Percentiles rank a stretch among this genome's conserved stretches.
Conservation (phyloP, 768 basidiomycete genomes). For the Pisolithus sp. region DNA sequence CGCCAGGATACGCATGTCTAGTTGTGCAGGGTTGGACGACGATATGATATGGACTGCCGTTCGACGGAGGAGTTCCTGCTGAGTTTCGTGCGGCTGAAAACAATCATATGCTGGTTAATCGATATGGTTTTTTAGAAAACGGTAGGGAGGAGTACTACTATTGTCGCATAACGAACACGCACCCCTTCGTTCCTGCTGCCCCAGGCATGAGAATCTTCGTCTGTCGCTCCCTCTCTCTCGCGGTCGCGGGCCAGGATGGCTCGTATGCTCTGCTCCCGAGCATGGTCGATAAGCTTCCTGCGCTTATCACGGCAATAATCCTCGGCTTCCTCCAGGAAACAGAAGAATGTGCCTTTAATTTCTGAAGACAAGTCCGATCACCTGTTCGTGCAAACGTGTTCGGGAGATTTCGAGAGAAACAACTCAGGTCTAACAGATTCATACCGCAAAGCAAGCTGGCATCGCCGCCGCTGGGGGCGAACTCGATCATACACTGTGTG, state of each 20-base stretch:
- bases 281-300: conserved; percentile 44
- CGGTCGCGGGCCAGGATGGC: conserved; percentile 34
- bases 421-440: neutral
- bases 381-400: conserved; percentile 26
- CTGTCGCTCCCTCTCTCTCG: conserved; percentile 34
- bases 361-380: conserved; percentile 88
- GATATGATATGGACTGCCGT: conserved; percentile 64
- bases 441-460: neutral
- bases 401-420: too few relatives aligned
- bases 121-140: too few relatives aligned
- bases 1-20: conserved; percentile 85
- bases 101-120: too few relatives aligned
- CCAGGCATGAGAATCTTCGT: conserved; percentile 46
- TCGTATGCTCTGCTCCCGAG: conserved; percentile 57
- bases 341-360: conserved; percentile 78
- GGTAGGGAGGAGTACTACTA: too few relatives aligned
- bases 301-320: conserved; percentile 67
- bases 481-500: too few relatives aligned
- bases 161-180: neutral
- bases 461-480: too few relatives aligned
- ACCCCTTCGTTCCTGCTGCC: conserved; percentile 71
- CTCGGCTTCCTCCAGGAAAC: conserved; percentile 58
- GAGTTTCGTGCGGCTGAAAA: conserved; percentile 50
- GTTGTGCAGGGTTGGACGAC: conserved; percentile 72
- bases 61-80: conserved; percentile 62